Evolutionary conservation across 371 early-diverging fungal species (phyloP).

Genomic region (Fennellomyces sp.): DNA sequence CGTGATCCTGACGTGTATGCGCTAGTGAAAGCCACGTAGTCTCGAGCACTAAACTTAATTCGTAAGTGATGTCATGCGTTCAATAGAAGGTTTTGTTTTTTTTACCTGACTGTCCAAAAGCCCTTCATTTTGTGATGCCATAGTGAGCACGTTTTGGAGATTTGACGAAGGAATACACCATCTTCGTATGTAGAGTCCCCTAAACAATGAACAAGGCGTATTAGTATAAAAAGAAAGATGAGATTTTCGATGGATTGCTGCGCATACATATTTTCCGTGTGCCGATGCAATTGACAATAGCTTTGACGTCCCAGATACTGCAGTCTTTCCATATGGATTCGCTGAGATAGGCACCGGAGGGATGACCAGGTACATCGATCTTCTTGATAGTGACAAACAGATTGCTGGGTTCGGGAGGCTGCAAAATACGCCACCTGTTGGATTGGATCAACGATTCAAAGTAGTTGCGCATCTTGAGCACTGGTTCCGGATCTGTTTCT

Average conservation of each 20-base stretch:
- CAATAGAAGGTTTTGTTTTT: neutral
- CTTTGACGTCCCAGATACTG: slow-evolving; percentile 63
- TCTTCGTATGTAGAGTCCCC: slow-evolving; percentile 60
- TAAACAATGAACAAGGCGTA: neutral
- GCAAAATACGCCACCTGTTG: slow-evolving; percentile 14
- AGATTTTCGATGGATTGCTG: neutral
- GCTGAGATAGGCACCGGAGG: slow-evolving; percentile 48
- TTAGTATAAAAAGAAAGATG: neutral
- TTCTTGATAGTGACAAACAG: slow-evolving; percentile 39
- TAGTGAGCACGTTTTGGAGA: slow-evolving; percentile 52
- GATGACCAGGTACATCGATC: slow-evolving; percentile 51
- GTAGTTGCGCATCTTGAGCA: slow-evolving; percentile 24
- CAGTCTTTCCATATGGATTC: slow-evolving; percentile 56
- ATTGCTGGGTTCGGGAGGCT: slow-evolving; percentile 27
- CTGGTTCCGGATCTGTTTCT: slow-evolving; percentile 29
- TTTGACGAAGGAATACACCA: slow-evolving; percentile 36
- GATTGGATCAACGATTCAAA: slow-evolving; percentile 21
- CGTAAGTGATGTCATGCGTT: no score
- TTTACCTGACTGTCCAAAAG: slow-evolving; percentile 59
- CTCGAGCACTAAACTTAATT: slow-evolving; percentile 37
- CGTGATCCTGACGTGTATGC: slow-evolving; percentile 46
- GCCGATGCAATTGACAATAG: slow-evolving; percentile 46
- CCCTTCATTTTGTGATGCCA: slow-evolving; percentile 54
- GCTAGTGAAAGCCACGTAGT: slow-evolving; percentile 52
- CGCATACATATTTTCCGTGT: slow-evolving; percentile 39